Percentiles rank a stretch among this genome's conserved stretches.
phyloP scores from a whole-genome alignment of 2,329 filamentous ascomycete species.

The Trichophyton verrucosum region DNA sequence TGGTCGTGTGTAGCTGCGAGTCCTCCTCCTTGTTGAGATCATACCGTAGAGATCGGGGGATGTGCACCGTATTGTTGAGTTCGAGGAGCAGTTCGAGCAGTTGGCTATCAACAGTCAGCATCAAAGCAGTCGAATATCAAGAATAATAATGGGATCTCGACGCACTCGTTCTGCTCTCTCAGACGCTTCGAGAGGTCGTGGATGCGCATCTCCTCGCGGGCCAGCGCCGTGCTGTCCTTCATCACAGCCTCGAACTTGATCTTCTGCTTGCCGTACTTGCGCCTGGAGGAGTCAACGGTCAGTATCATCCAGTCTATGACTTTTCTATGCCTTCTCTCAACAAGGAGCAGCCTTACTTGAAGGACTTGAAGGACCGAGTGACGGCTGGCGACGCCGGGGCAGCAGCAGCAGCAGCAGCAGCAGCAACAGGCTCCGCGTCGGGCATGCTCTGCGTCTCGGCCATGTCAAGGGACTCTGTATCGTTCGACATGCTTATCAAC shows the following conservation, averaged over 20 bases:
- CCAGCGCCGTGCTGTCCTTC: conserved; percentile 51
- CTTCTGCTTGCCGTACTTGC: conserved; percentile 87
- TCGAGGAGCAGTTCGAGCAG: conserved; percentile 80
- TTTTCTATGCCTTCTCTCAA: not conserved
- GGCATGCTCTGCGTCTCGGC: conserved; percentile 20
- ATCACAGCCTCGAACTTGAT: conserved; percentile 69
- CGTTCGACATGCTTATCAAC: conserved; percentile 22
- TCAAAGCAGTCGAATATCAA: not conserved
- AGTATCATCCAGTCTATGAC: not conserved
- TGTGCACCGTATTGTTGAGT: conserved; percentile 70
- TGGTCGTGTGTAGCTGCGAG: conserved; percentile 31
- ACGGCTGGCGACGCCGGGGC: conserved; percentile 24
- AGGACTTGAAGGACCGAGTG: conserved; percentile 51
- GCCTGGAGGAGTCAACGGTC: conserved; percentile 31
- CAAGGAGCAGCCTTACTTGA: conserved; percentile 38
- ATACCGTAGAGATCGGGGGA: conserved; percentile 62
- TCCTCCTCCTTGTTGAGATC: conserved; percentile 45
- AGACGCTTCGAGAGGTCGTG: conserved; percentile 69
- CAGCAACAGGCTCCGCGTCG: conserved; percentile 14
- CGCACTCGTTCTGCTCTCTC: conserved; percentile 85
- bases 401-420: not conserved
- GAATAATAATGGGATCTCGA: conserved; percentile 8
- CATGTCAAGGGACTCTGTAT: conserved; percentile 18
- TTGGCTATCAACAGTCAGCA: conserved; percentile 45
- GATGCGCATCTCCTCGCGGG: conserved; percentile 70